Evolutionary conservation across 106 monocot species (phyloP).

Genomic region (Platanthera guangdongensis): DNA sequence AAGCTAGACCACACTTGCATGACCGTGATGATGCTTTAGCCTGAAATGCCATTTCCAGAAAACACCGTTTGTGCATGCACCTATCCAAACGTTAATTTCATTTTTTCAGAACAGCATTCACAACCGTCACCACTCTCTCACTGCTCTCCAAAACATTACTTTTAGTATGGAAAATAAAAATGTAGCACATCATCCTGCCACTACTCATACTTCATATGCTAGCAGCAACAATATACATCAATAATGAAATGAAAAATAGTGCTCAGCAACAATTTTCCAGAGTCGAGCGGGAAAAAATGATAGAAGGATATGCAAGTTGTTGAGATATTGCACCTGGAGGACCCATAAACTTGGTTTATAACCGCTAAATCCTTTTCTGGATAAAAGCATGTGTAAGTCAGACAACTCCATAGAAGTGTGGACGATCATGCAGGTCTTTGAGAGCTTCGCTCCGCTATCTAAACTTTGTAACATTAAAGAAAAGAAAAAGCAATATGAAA

Average conservation of each 20-base stretch:
- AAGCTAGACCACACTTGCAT: no score
- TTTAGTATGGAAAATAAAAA: neutral
- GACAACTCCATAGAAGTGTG: constrained; percentile 45
- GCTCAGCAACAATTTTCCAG: neutral
- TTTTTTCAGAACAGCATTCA: no score
- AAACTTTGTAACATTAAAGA: neutral
- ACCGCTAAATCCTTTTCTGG: constrained; percentile 63
- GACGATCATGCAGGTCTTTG: constrained; percentile 40
- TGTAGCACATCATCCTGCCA: neutral
- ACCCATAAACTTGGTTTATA: constrained; percentile 70
- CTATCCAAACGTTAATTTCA: no score
- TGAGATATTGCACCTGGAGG: constrained; percentile 54
- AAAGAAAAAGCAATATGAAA: neutral
- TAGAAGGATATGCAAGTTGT: neutral
- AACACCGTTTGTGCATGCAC: no score
- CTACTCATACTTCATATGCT: no score
- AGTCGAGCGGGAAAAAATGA: neutral
- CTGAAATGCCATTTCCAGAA: no score
- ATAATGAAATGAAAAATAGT: neutral
- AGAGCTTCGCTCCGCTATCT: constrained; percentile 74
- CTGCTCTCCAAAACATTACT: no score
- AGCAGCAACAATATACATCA: neutral
- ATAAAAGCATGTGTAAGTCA: constrained; percentile 31
- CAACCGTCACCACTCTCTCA: no score
- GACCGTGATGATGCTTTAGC: no score